Conservation (phyloP, 805 yeast genomes). For the Schwanniomyces polymorphus region DNA sequence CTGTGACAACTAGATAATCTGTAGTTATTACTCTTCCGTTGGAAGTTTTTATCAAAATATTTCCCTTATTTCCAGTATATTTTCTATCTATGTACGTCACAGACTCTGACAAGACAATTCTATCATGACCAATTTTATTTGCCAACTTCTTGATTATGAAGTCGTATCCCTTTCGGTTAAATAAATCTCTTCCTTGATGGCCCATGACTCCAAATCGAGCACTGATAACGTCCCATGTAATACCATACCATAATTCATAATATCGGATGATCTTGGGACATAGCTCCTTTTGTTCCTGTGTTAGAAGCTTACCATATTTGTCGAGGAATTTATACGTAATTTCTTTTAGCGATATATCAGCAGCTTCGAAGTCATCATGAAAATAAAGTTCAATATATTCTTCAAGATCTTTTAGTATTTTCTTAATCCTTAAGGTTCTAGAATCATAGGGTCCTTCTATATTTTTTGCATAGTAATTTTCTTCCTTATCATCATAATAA, state of each 20-base stretch:
- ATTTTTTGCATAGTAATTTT: constrained; percentile 23
- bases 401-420: constrained; percentile 55
- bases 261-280: constrained; percentile 55
- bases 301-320: constrained; percentile 46
- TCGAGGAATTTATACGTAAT: constrained; percentile 48
- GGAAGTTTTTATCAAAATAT: constrained; percentile 31
- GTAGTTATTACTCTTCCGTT: constrained; percentile 33
- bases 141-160: constrained; percentile 45
- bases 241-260: constrained; percentile 80
- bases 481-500: constrained; percentile 49
- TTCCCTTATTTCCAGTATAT: constrained; percentile 10
- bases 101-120: constrained; percentile 40
- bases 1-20: constrained; percentile 67
- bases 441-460: constrained; percentile 33
- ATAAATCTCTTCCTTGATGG: constrained; percentile 78
- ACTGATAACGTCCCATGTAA: constrained; percentile 65
- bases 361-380: constrained; percentile 46
- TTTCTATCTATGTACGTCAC: constrained; percentile 41
- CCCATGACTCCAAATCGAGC: constrained; percentile 68
- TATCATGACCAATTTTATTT: constrained; percentile 34
- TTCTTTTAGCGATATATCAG: constrained; percentile 54
- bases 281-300: constrained; percentile 49
- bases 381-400: constrained; percentile 58
- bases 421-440: constrained; percentile 22
- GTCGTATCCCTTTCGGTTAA: constrained; percentile 61